phyloP scores from a whole-genome alignment of 306 rosid species.

The Prunus campanulata region DNA sequence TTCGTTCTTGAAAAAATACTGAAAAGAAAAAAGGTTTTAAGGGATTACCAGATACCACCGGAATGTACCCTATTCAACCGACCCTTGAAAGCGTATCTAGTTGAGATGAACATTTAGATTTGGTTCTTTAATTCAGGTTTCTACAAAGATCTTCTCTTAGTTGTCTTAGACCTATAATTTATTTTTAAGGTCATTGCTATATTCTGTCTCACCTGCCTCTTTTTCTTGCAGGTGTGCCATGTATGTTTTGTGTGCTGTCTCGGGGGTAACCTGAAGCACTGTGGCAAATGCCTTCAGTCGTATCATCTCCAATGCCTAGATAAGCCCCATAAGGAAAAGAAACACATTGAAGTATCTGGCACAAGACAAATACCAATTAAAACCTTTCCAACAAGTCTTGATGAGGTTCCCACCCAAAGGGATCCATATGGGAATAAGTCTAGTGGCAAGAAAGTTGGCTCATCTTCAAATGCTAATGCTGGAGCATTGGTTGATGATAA shows the following conservation, averaged over 20 bases:
- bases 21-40: too few species aligned
- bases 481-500: conserved; percentile 16
- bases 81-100: background rate
- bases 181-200: background rate
- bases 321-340: conserved; percentile 9
- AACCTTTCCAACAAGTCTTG: conserved; percentile 7
- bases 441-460: conserved; percentile 9
- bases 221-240: background rate
- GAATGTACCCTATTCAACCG: background rate
- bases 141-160: too few species aligned
- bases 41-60: background rate
- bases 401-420: conserved; percentile 27
- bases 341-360: conserved; percentile 27
- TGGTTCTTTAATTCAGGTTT: background rate
- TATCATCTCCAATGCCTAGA: conserved; percentile 7
- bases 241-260: background rate
- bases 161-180: too few species aligned
- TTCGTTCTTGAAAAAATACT: background rate
- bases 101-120: background rate
- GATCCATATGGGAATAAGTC: conserved; percentile 26
- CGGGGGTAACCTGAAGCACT: background rate
- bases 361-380: conserved; percentile 12
- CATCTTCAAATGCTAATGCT: conserved; percentile 16
- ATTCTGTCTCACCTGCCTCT: background rate
- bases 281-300: conserved; percentile 8